Evolutionary conservation across 1,284 basidiomycete genomes (phyloP).

Genomic region (Apiotrichum montevideense): DNA sequence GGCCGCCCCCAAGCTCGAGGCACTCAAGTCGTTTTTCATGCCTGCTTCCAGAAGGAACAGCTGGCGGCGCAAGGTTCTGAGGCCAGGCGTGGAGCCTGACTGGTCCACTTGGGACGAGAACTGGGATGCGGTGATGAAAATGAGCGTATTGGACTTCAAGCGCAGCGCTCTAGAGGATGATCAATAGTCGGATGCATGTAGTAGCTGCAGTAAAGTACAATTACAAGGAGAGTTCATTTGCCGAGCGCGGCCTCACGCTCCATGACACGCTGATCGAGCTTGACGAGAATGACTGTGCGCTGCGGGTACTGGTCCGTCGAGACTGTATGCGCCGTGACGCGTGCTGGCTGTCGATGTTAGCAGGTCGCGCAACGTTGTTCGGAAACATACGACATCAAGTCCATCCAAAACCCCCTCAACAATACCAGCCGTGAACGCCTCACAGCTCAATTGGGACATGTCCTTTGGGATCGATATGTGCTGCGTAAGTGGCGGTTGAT

Average conservation of each 20-base stretch:
- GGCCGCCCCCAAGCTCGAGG: conserved; percentile 50
- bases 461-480: conserved; percentile 90
- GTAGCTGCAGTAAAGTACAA: conserved; percentile 22
- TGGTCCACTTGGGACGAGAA: conserved; percentile 80
- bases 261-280: conserved; percentile 80
- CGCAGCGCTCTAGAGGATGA: neutral
- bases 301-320: conserved; percentile 72
- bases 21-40: conserved; percentile 48
- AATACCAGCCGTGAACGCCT: conserved; percentile 92
- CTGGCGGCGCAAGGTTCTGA: conserved; percentile 15
- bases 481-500: conserved; percentile 84
- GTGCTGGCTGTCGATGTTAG: conserved; percentile 68
- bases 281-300: conserved; percentile 87
- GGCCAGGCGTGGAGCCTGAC: conserved; percentile 29
- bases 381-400: conserved; percentile 72
- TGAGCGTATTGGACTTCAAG: conserved; percentile 16
- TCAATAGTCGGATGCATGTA: conserved; percentile 44
- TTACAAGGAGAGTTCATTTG: conserved; percentile 45
- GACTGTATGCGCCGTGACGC: conserved; percentile 94
- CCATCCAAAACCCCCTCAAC: conserved; percentile 97
- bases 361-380: conserved; percentile 61
- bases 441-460: conserved; percentile 88
- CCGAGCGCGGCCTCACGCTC: conserved; percentile 74
- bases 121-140: conserved; percentile 60
- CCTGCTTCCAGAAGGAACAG: neutral